Base-by-base conservation (phyloP, 257 asterid species). In the Ajuga chamaepitys region DNA sequence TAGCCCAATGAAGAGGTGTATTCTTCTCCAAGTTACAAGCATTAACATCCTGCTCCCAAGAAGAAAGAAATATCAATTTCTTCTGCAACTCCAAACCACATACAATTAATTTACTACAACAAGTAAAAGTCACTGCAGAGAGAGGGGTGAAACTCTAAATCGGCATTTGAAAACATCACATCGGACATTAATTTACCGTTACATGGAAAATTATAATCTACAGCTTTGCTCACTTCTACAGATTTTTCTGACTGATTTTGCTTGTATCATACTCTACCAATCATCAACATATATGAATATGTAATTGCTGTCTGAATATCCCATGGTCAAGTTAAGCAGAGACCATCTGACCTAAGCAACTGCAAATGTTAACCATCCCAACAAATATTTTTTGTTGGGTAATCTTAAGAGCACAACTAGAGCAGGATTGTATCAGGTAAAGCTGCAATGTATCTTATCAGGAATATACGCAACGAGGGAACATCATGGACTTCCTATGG, bases 1-100 rank as follows among this genome's bases (percentile, higher is more conserved):
- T 80, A 73, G 97, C 99, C 96, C 95, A 94, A 62, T 94, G 99
- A 68, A 94, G 96, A 55, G 99, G 95, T 9, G 97, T 86, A 70
- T 94, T 94, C 13, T 82, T 82, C 81, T 94, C 96, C 64, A 47
- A 34, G 65, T 94, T 94, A 41, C 72, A 71, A 73, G 88, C 96
- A 80, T 90, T 88, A 14, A 90, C 84, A 77, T 94, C 95, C 99
- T 93, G 88, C 50, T 62, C 38, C 65, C 58, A 5, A 48, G 45
- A 57, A 14, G n/a, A 50, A 58, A 45, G 55, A 51, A n/a, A 58
- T 11, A 9, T 21, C 18, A 65, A 25, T 57, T 52, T 65, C 68
- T 17, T 34, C 47, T 34, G 20, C 11, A 10, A 37, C 11, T 55
- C 58, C 26, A 25, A 22, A 17, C 58, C 26, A 25, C 24, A 17